phyloP scores from a whole-genome alignment of 345 rosid genomes.

The Salix purpurea region DNA sequence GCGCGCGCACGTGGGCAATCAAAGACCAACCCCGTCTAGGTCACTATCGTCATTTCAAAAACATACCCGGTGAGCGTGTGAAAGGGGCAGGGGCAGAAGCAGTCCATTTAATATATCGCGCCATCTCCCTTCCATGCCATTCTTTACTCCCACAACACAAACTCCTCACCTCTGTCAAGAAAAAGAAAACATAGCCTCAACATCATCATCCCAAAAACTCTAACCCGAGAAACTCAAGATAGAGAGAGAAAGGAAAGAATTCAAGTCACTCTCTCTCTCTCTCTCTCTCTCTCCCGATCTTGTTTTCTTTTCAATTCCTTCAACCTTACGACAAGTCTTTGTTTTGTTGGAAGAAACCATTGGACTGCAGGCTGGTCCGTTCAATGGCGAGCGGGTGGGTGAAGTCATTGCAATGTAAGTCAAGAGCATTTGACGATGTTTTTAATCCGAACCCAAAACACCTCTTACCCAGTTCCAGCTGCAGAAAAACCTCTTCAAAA shows the following conservation, averaged over 20 bases:
- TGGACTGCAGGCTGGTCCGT: background rate
- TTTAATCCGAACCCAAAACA: conserved; percentile 45
- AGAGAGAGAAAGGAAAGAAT: background rate
- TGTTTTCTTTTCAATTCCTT: background rate
- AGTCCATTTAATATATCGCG: conserved; percentile 45
- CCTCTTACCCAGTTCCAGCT: conserved; percentile 55
- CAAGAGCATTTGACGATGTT: conserved; percentile 88
- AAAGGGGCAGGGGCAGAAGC: background rate
- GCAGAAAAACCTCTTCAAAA: conserved; percentile 49
- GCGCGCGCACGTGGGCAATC: background rate
- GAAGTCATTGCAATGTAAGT: conserved; percentile 86
- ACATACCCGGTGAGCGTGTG: no score
- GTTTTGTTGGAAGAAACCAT: background rate
- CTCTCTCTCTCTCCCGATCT: background rate
- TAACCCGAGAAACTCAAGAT: background rate
- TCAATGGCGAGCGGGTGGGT: conserved; percentile 82
- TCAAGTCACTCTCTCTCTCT: background rate
- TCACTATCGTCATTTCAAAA: conserved; percentile 23
- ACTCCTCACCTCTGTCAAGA: background rate
- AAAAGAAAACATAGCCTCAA: background rate
- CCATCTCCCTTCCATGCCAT: conserved; percentile 24
- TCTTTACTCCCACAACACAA: background rate
- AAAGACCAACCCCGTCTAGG: background rate
- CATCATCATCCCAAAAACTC: background rate
- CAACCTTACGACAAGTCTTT: no score